Conservation (phyloP, 306 rosid species). For the Cajanus cajan region DNA sequence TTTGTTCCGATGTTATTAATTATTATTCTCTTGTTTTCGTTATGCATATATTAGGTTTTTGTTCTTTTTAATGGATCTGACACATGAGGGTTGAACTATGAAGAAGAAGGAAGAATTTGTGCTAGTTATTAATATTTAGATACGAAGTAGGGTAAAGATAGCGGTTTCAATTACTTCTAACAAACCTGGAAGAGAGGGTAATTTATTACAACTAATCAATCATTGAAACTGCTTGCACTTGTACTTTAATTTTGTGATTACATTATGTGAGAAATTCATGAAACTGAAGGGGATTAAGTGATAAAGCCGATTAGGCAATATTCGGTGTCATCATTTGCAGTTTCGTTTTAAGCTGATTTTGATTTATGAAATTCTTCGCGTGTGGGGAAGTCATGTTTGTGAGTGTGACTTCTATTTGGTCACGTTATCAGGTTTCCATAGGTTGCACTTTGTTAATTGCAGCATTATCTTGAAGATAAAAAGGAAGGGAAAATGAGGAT, state of each 20-base stretch:
- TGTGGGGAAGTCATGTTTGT: slow-evolving; percentile 22
- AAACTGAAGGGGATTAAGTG: neutral
- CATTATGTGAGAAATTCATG: neutral
- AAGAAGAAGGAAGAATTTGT: neutral
- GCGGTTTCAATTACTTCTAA: slow-evolving; percentile 17
- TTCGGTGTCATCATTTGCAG: neutral
- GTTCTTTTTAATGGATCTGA: slow-evolving; percentile 23
- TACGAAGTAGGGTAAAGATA: slow-evolving; percentile 12
- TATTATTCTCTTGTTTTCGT: neutral
- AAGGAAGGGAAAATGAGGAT: slow-evolving; percentile 78
- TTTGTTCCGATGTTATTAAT: neutral
- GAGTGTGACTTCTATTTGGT: slow-evolving; percentile 46
- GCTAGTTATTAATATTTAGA: slow-evolving; percentile 2
- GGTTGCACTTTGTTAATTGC: slow-evolving; percentile 73
- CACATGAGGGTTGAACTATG: neutral
- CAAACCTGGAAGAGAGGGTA: neutral
- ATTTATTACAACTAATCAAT: neutral
- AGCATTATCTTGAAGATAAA: slow-evolving; percentile 65
- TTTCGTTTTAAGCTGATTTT: slow-evolving; percentile 9
- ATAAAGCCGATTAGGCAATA: neutral
- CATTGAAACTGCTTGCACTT: neutral
- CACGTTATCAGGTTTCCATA: slow-evolving; percentile 51
- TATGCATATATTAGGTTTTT: slow-evolving; percentile 18
- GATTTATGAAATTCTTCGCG: slow-evolving; percentile 2
- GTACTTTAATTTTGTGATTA: neutral